Conservation (phyloP, 2,329 filamentous ascomycete genomes). For the Sporothrix pseudoabietina region DNA sequence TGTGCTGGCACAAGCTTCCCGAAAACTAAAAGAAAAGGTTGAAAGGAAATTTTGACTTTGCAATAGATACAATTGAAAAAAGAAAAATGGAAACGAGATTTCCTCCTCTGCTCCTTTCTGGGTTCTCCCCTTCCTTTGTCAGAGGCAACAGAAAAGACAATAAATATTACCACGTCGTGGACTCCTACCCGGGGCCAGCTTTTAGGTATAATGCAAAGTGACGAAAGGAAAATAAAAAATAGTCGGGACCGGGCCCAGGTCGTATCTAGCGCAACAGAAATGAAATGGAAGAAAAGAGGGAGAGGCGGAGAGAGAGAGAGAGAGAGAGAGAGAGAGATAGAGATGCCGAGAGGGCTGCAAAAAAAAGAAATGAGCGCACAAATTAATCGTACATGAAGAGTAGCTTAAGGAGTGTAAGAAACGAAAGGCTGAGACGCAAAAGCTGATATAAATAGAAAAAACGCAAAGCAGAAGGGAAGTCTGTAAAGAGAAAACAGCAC, state of each 20-base stretch:
- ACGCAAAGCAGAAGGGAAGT: not conserved
- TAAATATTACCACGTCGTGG: constrained; percentile 31
- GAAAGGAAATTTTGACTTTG: not conserved
- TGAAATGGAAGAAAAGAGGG: constrained; percentile 2
- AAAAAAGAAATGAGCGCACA: constrained; percentile 4
- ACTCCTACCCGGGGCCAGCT: constrained; percentile 32
- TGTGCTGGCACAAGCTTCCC: not conserved
- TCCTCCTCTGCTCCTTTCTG: not conserved
- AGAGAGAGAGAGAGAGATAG: too few relatives aligned
- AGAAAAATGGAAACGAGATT: not conserved
- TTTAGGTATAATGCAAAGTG: constrained; percentile 25
- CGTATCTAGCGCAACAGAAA: constrained; percentile 24
- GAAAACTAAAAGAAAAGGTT: not conserved
- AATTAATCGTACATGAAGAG: constrained; percentile 18
- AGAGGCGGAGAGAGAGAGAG: not conserved
- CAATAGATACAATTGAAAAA: constrained; percentile 1
- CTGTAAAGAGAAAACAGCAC: constrained; percentile 4
- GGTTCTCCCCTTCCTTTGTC: not conserved
- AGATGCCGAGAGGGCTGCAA: not conserved
- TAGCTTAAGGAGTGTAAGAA: constrained; percentile 25
- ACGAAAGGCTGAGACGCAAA: constrained; percentile 18
- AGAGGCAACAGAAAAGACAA: constrained; percentile 2
- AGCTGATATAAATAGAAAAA: not conserved
- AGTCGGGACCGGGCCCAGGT: constrained; percentile 24
- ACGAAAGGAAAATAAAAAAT: constrained; percentile 23